Base-by-base conservation (phyloP, 257 asterid genomes). In the Haberlea rhodopensis region DNA sequence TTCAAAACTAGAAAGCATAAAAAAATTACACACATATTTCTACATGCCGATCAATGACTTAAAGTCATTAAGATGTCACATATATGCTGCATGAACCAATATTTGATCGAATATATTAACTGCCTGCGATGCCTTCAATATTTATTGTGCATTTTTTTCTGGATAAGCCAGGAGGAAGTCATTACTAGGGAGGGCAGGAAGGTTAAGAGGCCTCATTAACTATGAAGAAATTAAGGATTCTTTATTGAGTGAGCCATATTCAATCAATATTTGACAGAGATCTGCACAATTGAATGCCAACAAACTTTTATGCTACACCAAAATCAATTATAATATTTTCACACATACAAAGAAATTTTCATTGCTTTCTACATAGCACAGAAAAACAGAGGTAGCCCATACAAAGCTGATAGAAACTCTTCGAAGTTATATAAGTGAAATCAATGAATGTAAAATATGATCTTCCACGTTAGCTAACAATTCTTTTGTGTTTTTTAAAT, bases 1-100 rank as follows among this genome's bases (percentile, higher is more conserved):
- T 40, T 76, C 74, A 77, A 43, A 57, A 57, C 29, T n/a, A 25
- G 69, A 62, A 51, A 53, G n/a, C 28, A 20, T 3, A n/a, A n/a
- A 57, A 21, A 68, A 68, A 48, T 11, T 51, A 40, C 18, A 8
- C 18, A 54, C 62, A n/a, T n/a, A 8, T 32, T 67, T 48, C 23
- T 54, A 60, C 34, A 26, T 59, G 45, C 34, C 32, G n/a, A 60
- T 62, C 63, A 68, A 71, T 52, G 48, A 55, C 31, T 21, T 51
- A 58, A 53, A 24, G 68, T 57, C 52, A 68, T 21, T 54, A 53
- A 48, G 56, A 10, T 57, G 23, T 22, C 21, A 69, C 51, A 57
- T 24, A 51, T 40, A 72, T 63, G 51, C 71, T 67, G 57, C 68
- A 76, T 19, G 57, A 25, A 64, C 18, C 18, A 49, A 54, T 40